Evolutionary conservation across 192 early-diverging fungal genomes (phyloP), one percentile per base, ranked within the genome.

Genomic region (Gamsiella multidivaricata): DNA sequence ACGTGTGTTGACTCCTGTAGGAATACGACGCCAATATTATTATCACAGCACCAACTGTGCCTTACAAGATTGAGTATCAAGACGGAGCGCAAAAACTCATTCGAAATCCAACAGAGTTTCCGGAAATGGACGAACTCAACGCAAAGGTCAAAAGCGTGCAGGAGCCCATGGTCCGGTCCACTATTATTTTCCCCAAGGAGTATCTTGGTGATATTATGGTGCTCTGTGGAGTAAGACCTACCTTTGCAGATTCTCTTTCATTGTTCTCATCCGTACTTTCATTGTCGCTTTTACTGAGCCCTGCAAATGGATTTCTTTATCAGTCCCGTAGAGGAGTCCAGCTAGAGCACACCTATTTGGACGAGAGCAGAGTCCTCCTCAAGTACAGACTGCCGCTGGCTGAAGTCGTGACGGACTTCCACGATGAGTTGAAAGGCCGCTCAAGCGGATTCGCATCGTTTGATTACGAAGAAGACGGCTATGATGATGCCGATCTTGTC

Each of bases 401-500:
- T 0, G 97, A 99, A 71, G 94, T 99, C 28, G 92, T 98, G 14
- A 95, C 90, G 5, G 94, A 98, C 67, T 99, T 99, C 81, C 96
- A 94, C 80, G 95, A 99, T 79, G 90, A 92, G 72, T 86, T 99
- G 22, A 99, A 99, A 76, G 92, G 92, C 14, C 86, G 89, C 46
- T 93, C 94, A 18, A 93, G 93, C 46, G 97, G 97, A 1, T 99
- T 93, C 74, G 94, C 93, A 1, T 89, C 88, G 22, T 98, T 98
- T 82, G 97, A 98, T 80, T 98, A 97, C 82, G 97, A 98, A 81
- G 96, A 97, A 39, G 85, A 84, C 31, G 97, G 96, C 8, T 97
- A 96, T 79, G 85, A 87, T 20, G 81, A 82, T 12, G 88, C 95
- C 11, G 94, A 97, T 62, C 85, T 99, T 56, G 96, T 98, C 72